phyloP scores from a whole-genome alignment of 2,329 filamentous ascomycete species.

The Aspergillus ruber region DNA sequence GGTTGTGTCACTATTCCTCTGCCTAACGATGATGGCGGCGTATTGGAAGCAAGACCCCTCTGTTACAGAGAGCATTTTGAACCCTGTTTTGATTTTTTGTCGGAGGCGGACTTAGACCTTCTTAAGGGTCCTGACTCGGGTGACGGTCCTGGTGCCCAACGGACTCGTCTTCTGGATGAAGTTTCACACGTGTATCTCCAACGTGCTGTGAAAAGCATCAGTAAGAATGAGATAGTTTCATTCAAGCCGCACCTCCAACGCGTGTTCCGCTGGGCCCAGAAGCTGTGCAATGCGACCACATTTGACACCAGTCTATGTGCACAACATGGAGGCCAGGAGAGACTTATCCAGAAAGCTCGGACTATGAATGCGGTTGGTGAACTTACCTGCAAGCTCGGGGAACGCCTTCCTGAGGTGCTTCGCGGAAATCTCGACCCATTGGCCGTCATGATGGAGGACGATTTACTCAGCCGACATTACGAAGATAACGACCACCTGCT shows the following conservation, averaged over 20 bases:
- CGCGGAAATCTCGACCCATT: constrained; percentile 20
- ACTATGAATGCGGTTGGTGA: not conserved
- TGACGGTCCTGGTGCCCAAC: not conserved
- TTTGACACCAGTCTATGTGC: not conserved
- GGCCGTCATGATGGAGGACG: constrained; percentile 20
- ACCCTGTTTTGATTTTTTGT: not conserved
- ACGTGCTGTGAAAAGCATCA: not conserved
- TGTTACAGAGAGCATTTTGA: not conserved
- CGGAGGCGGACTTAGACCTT: not conserved
- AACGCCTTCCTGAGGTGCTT: constrained; percentile 16
- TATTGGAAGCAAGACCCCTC: not conserved
- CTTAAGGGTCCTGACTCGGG: not conserved
- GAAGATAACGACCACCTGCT: constrained; percentile 14
- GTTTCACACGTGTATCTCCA: not conserved
- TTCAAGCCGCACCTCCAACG: not conserved
- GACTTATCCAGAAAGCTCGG: not conserved
- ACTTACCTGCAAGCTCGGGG: constrained; percentile 7
- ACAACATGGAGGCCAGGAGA: not conserved
- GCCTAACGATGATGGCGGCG: not conserved
- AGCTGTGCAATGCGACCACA: not conserved
- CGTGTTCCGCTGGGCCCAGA: not conserved
- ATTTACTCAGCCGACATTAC: constrained; percentile 18
- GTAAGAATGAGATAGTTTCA: not conserved
- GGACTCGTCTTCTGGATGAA: not conserved
- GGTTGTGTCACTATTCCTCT: not conserved